phyloP scores from a whole-genome alignment of 2,329 filamentous ascomycete species.

The Cladophialophora exuberans region DNA sequence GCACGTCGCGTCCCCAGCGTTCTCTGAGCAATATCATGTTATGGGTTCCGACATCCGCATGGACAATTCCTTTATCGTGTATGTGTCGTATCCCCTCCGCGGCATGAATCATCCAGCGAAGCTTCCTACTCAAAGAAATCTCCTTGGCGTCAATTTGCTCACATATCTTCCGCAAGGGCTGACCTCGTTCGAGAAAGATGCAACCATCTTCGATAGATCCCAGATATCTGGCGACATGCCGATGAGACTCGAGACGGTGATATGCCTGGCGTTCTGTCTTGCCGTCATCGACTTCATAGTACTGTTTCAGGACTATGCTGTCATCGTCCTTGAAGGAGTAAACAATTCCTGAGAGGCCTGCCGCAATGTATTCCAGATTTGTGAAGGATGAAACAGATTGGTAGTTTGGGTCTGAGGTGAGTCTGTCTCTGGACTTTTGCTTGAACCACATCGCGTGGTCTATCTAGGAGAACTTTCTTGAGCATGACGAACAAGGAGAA shows the following conservation, averaged over 20 bases:
- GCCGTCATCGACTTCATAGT: conserved; percentile 7
- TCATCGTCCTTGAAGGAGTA: conserved; percentile 21
- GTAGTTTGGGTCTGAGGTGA: not conserved
- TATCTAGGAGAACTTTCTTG: too few relatives aligned
- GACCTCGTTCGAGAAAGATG: conserved; percentile 14
- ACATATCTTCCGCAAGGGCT: conserved; percentile 7
- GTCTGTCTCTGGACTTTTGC: not conserved
- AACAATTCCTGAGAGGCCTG: conserved; percentile 17
- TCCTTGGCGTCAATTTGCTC: not conserved
- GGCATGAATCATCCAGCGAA: conserved; percentile 16
- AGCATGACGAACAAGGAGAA: too few relatives aligned
- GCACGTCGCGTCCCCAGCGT: not conserved
- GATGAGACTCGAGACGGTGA: conserved; percentile 19
- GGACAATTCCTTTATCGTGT: conserved; percentile 18
- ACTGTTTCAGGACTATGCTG: conserved; percentile 17
- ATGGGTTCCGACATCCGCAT: conserved; percentile 22
- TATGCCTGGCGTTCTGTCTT: conserved; percentile 19
- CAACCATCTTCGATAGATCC: conserved; percentile 8
- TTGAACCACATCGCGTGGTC: conserved; percentile 1
- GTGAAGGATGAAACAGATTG: not conserved
- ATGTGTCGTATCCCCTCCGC: conserved; percentile 14
- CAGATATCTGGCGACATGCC: conserved; percentile 12
- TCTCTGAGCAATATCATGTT: conserved; percentile 22
- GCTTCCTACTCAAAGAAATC: conserved; percentile 9
- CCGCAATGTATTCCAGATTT: conserved; percentile 8